A percentile compares a stretch with the other conserved stretches of the same genome.
Conservation (phyloP, 1,284 basidiomycete genomes). For the Ustilago bromivora region DNA sequence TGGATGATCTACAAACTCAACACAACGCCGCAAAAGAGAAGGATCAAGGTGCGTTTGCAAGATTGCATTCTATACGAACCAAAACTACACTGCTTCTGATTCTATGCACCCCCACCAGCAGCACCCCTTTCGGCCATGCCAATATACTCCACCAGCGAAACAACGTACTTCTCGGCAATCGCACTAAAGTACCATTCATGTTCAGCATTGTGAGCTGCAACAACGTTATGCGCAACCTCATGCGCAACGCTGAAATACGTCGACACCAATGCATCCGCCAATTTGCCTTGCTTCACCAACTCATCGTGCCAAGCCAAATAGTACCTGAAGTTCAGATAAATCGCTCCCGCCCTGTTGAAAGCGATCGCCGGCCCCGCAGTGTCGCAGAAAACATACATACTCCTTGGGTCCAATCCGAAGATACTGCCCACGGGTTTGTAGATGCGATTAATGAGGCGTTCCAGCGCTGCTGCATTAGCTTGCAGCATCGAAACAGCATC, state of each 20-base stretch:
- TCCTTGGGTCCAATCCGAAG: constrained; percentile 73
- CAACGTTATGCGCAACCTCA: constrained; percentile 83
- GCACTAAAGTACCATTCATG: constrained; percentile 95
- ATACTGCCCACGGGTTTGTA: constrained; percentile 68
- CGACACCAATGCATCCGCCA: constrained; percentile 81
- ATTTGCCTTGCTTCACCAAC: constrained; percentile 75
- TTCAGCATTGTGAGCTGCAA: constrained; percentile 75
- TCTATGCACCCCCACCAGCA: not conserved
- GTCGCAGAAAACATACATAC: constrained; percentile 90
- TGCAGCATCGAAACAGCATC: constrained; percentile 61
- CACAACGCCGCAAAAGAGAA: not conserved
- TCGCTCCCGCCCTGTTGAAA: constrained; percentile 88
- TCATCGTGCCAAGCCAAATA: constrained; percentile 87
- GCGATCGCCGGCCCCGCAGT: constrained; percentile 84
- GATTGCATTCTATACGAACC: not conserved
- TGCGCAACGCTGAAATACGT: constrained; percentile 92
- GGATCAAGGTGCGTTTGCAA: not conserved
- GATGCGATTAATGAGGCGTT: constrained; percentile 66
- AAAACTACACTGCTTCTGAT: not conserved
- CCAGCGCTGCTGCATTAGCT: constrained; percentile 63
- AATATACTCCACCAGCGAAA: constrained; percentile 66
- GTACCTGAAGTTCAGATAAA: constrained; percentile 88
- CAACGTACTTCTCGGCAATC: constrained; percentile 79
- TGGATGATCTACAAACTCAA: not conserved
- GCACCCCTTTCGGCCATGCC: constrained; percentile 25